Conservation (phyloP, 345 rosid genomes). For the Cardamine occulta region DNA sequence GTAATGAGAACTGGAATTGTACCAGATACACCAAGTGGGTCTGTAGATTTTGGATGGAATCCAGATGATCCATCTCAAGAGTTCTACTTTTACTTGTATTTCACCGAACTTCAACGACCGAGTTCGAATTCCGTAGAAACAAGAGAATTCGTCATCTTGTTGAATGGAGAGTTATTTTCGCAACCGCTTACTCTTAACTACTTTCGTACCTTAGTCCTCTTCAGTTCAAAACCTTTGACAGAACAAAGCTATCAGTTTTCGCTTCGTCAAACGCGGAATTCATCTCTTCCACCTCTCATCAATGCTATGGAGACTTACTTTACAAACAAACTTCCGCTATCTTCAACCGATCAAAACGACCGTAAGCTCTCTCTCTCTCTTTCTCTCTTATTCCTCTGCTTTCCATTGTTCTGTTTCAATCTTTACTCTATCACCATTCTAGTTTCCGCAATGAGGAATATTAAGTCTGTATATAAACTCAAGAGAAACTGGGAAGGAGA, state of each 20-base stretch:
- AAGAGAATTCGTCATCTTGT: slow-evolving; percentile 37
- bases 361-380: slow-evolving; percentile 39
- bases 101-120: slow-evolving; percentile 44
- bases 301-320: slow-evolving; percentile 49
- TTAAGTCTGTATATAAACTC: slow-evolving; percentile 50
- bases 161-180: slow-evolving; percentile 16
- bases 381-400: slow-evolving; percentile 1
- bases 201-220: slow-evolving; percentile 6
- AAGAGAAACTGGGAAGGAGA: slow-evolving; percentile 63
- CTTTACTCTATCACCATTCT: neutral
- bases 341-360: slow-evolving; percentile 38
- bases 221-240: neutral
- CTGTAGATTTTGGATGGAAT: slow-evolving; percentile 42
- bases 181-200: slow-evolving; percentile 13
- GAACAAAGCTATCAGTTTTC: slow-evolving; percentile 17
- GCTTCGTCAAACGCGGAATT: slow-evolving; percentile 23
- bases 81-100: slow-evolving; percentile 50
- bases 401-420: neutral
- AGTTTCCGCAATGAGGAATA: slow-evolving; percentile 51
- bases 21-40: slow-evolving; percentile 29
- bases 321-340: slow-evolving; percentile 29
- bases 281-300: slow-evolving; percentile 51
- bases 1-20: slow-evolving; percentile 50
- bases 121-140: neutral
- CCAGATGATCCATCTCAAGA: slow-evolving; percentile 37